Evolutionary conservation across 1,139 yeast genomes (phyloP), one percentile per base, ranked within the genome.

Genomic region (Arxiozyma slooffiae): DNA sequence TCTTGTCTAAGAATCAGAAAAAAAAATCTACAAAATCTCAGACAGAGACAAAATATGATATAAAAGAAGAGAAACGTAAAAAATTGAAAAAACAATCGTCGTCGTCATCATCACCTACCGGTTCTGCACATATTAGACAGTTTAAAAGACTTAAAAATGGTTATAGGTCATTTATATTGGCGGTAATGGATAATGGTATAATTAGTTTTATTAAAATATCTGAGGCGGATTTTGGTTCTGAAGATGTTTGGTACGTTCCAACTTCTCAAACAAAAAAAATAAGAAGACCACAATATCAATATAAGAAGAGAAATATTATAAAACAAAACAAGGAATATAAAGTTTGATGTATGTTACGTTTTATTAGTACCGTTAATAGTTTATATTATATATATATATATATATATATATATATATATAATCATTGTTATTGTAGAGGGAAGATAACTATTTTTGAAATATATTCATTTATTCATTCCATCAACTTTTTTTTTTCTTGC

Each of bases 151-250:
- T 72, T 14, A 72, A 70, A 50, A 53, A 56, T 49, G 94, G 94
- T 0, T 64, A 72, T 50, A 68, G 81, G 30, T 72, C 73, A 24
- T 72, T 82, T 4, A 67, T 84, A 1, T 54, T 86, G 21, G 95
- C 95, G 0, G 71, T 82, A 0, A 77, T 85, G 2, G 90, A 85
- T 61, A 75, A 79, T 56, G 95, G 96, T 0, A 72, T 85, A 4
- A 75, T 86, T 6, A 85, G 82, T 58, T 85, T 86, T 60, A 72
- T 81, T 21, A 76, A 74, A 42, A 62, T 86, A 4, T 68, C 79
- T 1, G 85, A 81, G 55, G 78, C 81, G 1, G 79, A 78, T 50
- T 85, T 86, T 61, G 73, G 75, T 0, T 63, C 72, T 24, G 72
- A 71, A 46, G 57, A 64, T 45, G 65, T 67, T 18, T 68, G 70